A percentile compares a stretch with the other conserved stretches of the same genome.
These are phyloP conservation scores for Exophiala phaeomuriformis DNA, from an alignment of 2,329 filamentous ascomycete genomes.

Conservation along the genomic window DNA sequence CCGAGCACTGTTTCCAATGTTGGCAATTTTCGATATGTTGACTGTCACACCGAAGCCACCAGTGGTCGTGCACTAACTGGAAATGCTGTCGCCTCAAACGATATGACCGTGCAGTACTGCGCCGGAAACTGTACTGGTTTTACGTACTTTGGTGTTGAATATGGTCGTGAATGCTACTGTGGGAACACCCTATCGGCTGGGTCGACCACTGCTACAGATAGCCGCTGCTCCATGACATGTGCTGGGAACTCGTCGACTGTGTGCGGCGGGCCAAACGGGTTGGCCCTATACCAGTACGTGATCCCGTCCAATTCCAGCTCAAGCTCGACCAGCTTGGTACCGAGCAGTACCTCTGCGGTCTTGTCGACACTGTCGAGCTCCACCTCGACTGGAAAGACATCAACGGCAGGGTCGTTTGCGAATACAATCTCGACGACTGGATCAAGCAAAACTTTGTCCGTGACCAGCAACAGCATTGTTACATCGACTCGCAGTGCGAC, in stretches of 20 bases:
- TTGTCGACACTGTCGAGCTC: background rate
- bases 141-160: constrained; percentile 28
- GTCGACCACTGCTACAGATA: constrained; percentile 19
- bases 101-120: constrained; percentile 19
- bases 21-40: constrained; percentile 18
- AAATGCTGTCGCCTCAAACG: constrained; percentile 11
- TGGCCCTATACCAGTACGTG: constrained; percentile 23
- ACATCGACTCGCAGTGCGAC: background rate
- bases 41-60: constrained; percentile 19
- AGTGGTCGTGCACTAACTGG: constrained; percentile 18
- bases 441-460: background rate
- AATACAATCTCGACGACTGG: background rate
- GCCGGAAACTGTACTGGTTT: constrained; percentile 26
- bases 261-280: constrained; percentile 28
- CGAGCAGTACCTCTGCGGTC: background rate
- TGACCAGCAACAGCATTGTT: background rate
- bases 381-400: background rate
- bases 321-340: background rate
- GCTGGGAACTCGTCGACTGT: constrained; percentile 29
- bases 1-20: constrained; percentile 15
- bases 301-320: constrained; percentile 10
- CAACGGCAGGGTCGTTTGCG: background rate
- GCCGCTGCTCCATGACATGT: constrained; percentile 27
- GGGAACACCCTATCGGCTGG: background rate
- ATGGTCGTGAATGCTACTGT: constrained; percentile 2